Evolutionary conservation across 2,329 filamentous ascomycete species (phyloP).

Genomic region (Trichoderma gracile): DNA sequence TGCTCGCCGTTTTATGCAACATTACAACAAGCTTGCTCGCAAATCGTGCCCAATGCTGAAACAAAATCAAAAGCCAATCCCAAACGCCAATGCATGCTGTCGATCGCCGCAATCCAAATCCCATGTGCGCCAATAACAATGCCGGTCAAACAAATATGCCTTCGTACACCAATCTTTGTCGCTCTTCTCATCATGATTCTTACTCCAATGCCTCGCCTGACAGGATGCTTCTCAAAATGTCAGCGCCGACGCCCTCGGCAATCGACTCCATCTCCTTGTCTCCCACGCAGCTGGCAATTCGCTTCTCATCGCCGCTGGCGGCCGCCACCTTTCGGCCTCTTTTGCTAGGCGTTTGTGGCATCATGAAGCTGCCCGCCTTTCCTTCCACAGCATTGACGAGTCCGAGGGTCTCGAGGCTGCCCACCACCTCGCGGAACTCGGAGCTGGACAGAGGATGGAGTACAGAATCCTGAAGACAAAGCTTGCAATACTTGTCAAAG

Average conservation of each 20-base stretch:
- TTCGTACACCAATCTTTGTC: neutral
- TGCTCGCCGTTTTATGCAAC: constrained; percentile 7
- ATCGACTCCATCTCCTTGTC: constrained; percentile 75
- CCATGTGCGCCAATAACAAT: constrained; percentile 24
- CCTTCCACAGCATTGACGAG: constrained; percentile 71
- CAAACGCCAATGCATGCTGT: constrained; percentile 22
- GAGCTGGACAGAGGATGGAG: constrained; percentile 86
- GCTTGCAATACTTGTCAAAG: constrained; percentile 77
- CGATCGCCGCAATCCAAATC: constrained; percentile 2
- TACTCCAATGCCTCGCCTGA: constrained; percentile 61
- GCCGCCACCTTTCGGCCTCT: constrained; percentile 59
- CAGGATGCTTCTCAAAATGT: constrained; percentile 63
- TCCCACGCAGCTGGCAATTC: constrained; percentile 76
- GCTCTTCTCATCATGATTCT: neutral
- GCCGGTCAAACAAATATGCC: constrained; percentile 17
- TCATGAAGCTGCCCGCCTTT: constrained; percentile 66
- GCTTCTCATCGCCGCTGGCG: constrained; percentile 68
- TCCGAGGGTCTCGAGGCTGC: constrained; percentile 84
- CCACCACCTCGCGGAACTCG: constrained; percentile 91
- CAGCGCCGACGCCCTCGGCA: constrained; percentile 62
- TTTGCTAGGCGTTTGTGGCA: constrained; percentile 69
- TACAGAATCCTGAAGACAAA: constrained; percentile 86
- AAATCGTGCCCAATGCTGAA: neutral
- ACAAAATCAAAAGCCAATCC: neutral
- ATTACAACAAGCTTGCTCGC: neutral